These are phyloP conservation scores for Penicillium sp. DNA, from an alignment of 2,329 filamentous ascomycete genomes.

Conservation along the genomic window DNA sequence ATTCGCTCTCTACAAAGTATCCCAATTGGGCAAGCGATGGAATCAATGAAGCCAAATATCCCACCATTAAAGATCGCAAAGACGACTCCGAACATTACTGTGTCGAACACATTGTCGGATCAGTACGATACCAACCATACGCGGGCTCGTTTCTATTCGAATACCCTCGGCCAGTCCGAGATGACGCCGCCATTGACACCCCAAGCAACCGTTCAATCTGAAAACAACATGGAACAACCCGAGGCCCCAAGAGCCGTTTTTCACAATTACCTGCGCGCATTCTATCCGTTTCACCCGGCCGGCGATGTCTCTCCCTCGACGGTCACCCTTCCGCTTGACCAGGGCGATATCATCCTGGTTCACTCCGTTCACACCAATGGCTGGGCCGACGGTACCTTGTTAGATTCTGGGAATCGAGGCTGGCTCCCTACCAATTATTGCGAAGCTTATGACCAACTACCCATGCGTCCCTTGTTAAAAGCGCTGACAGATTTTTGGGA, in stretches of 20 bases:
- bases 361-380: slow-evolving; percentile 98
- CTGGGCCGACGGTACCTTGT: slow-evolving; percentile 93
- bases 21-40: slow-evolving; percentile 33
- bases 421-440: slow-evolving; percentile 99
- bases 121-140: slow-evolving; percentile 16
- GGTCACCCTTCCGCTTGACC: slow-evolving; percentile 83
- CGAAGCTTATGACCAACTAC: slow-evolving; percentile 86
- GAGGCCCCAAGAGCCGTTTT: slow-evolving; percentile 67
- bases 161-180: slow-evolving; percentile 48
- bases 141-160: slow-evolving; percentile 31
- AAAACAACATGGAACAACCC: slow-evolving; percentile 52
- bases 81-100: slow-evolving; percentile 33
- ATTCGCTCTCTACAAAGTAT: slow-evolving; percentile 4
- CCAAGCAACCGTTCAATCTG: slow-evolving; percentile 64
- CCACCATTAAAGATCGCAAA: slow-evolving; percentile 46
- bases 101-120: slow-evolving; percentile 16
- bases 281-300: slow-evolving; percentile 86
- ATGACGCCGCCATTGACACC: slow-evolving; percentile 80
- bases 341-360: slow-evolving; percentile 89
- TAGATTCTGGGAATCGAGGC: slow-evolving; percentile 82
- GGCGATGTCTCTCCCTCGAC: slow-evolving; percentile 78
- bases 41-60: slow-evolving; percentile 41
- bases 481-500: slow-evolving; percentile 93
- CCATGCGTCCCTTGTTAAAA: slow-evolving; percentile 82
- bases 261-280: slow-evolving; percentile 91